A percentile compares a stretch with the other conserved stretches of the same genome.
Evolutionary conservation across 306 rosid species (phyloP).

Genomic region (Casuarina glauca): DNA sequence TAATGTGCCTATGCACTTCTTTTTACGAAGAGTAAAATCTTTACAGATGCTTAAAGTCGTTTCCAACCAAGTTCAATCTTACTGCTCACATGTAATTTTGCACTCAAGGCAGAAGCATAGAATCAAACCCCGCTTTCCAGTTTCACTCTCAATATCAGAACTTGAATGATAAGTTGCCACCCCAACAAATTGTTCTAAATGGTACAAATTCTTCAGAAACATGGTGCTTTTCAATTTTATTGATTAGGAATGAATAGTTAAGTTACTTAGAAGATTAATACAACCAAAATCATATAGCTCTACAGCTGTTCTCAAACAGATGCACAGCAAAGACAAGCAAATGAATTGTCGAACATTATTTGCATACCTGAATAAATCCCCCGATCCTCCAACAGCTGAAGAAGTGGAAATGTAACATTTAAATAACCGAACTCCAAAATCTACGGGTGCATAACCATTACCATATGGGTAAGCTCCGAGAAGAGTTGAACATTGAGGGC

Average conservation of each 20-base stretch:
- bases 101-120: not conserved
- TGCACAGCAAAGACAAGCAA: not conserved
- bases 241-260: not conserved
- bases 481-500: constrained; percentile 74
- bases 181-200: not conserved
- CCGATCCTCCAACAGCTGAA: constrained; percentile 48
- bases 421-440: constrained; percentile 82
- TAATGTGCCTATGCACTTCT: not conserved
- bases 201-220: not conserved
- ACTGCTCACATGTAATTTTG: not conserved
- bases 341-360: not conserved
- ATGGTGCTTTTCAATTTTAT: not conserved
- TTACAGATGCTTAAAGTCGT: not conserved
- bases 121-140: not conserved
- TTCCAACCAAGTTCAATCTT: not conserved
- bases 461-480: constrained; percentile 87
- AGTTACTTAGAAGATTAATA: not conserved
- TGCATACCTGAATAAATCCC: constrained; percentile 73
- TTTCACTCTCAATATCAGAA: not conserved
- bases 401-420: constrained; percentile 77
- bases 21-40: not conserved
- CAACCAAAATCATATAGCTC: not conserved
- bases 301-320: not conserved
- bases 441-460: constrained; percentile 56
- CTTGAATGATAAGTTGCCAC: not conserved